A percentile compares a stretch with the other conserved stretches of the same genome.
These are phyloP conservation scores for Boletus bicolor DNA, from an alignment of 768 basidiomycete genomes.

Conservation along the genomic window DNA sequence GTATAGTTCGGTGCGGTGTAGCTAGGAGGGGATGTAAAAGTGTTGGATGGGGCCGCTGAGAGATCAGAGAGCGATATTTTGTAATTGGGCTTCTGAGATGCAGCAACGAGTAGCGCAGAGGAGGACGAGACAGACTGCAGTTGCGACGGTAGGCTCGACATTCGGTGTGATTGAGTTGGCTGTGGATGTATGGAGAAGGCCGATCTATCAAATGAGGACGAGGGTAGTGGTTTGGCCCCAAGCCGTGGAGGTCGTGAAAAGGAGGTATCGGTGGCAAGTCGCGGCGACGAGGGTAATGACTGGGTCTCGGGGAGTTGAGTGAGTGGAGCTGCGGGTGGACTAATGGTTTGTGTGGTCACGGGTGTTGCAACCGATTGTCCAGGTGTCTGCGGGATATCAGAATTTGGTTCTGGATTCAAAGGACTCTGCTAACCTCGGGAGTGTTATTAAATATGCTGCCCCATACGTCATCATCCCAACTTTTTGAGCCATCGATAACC, in stretches of 20 bases:
- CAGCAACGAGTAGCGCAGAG: conserved; percentile 4
- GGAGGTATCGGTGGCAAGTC: conserved; percentile 29
- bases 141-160: conserved; percentile 22
- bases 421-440: conserved; percentile 21
- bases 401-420: background rate
- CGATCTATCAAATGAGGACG: conserved; percentile 34
- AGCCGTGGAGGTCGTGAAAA: conserved; percentile 38
- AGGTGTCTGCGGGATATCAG: conserved; percentile 17
- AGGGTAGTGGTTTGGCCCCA: conserved; percentile 36
- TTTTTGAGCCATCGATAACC: conserved; percentile 35
- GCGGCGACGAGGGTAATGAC: conserved; percentile 40
- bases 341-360: conserved; percentile 12
- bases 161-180: conserved; percentile 18
- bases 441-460: conserved; percentile 64
- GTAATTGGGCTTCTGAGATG: conserved; percentile 53
- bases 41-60: conserved; percentile 17
- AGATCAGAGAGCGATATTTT: conserved; percentile 45
- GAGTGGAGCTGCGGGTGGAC: conserved; percentile 10
- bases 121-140: conserved; percentile 13
- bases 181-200: conserved; percentile 27
- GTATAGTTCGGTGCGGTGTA: conserved; percentile 16
- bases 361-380: conserved; percentile 14
- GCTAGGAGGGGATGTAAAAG: conserved; percentile 10
- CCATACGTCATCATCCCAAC: conserved; percentile 87
- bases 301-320: conserved; percentile 25